Base-by-base conservation (phyloP, 345 rosid species). In the Sisymbrium irio region DNA sequence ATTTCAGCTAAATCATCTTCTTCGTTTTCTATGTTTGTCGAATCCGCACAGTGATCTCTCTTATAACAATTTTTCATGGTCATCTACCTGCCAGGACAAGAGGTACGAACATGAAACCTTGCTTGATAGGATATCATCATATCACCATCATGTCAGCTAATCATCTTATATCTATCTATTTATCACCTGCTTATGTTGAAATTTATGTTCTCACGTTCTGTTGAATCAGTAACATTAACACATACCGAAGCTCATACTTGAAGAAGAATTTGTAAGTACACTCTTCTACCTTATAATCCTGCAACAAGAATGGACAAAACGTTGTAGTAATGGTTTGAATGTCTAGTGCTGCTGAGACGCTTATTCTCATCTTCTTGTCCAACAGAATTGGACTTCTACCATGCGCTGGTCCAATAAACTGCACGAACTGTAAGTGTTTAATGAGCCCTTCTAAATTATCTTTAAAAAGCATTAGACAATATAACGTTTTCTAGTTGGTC, bases 181-280 rank as follows among this genome's bases (percentile, higher is more conserved):
- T 13, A 11, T 66, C 2, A 13, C 20, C 25, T 67, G 3, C 61
- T 37, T 10, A 37, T 51, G n/a, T 15, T 67, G 59, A 36, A 14
- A 36, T 36, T 72, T 62, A 0, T 35, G 17, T 18, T 72, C 1
- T 46, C 9, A 6, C 2, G 11, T 39, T 50, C 0, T 64, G 58
- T 67, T 59, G 73, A 59, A 59, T n/a, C 78, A 75, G 78, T 4
- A 49, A 39, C 55, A 49, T 59, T 9, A 75, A 75, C 54, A 67
- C 20, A 40, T 75, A 65, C 20, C 18, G 6, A 14, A 75, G 78
- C 60, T 75, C 78, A 30, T 18, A 18, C 40, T 2, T 28, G 14
- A 47, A 15, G 19, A 75, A 67, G 0, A 67, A 28, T 40, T 37
- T 75, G 78, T 75, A 75, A 65, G 78, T 15, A 33, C 19, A 54